These are phyloP conservation scores for Cordyceps fumosorosea DNA, from an alignment of 2,329 filamentous ascomycete genomes.

Conservation along the genomic window DNA sequence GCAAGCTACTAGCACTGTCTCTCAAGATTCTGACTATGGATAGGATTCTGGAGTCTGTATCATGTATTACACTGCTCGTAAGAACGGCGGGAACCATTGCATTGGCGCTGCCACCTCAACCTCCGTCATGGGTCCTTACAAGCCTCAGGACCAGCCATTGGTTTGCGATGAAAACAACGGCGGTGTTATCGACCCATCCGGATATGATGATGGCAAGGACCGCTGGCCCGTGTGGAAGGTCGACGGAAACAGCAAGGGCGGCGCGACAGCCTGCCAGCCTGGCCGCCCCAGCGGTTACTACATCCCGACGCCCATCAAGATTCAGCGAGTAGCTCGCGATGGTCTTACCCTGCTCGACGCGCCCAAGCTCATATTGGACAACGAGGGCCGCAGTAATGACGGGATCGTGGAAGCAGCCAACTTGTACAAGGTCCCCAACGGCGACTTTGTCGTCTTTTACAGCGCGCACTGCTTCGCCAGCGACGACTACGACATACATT, in stretches of 20 bases:
- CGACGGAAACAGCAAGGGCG: constrained; percentile 12
- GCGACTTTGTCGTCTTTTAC: constrained; percentile 13
- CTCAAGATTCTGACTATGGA: neutral
- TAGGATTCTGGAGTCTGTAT: constrained; percentile 8
- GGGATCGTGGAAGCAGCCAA: constrained; percentile 10
- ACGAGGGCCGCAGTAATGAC: constrained; percentile 10
- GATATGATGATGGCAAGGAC: constrained; percentile 8
- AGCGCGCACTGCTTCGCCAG: constrained; percentile 12
- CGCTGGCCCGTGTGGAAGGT: constrained; percentile 9
- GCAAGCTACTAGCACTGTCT: neutral
- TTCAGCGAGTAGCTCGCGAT: constrained; percentile 9
- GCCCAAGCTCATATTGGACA: constrained; percentile 8
- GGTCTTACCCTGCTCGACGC: constrained; percentile 3
- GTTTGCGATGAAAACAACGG: constrained; percentile 7
- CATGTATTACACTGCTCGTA: constrained; percentile 11
- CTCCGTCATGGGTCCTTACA: constrained; percentile 3
- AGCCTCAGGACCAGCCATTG: constrained; percentile 1
- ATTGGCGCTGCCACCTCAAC: constrained; percentile 13
- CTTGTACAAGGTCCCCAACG: constrained; percentile 9
- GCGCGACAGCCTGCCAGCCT: constrained; percentile 12
- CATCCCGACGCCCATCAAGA: constrained; percentile 12
- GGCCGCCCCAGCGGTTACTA: constrained; percentile 2
- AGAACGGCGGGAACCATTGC: constrained; percentile 8
- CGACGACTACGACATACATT: constrained; percentile 11
- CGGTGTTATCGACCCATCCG: constrained; percentile 5